Evolutionary conservation across 768 basidiomycete species (phyloP).

Genomic region (Kwoniella heveanensis): DNA sequence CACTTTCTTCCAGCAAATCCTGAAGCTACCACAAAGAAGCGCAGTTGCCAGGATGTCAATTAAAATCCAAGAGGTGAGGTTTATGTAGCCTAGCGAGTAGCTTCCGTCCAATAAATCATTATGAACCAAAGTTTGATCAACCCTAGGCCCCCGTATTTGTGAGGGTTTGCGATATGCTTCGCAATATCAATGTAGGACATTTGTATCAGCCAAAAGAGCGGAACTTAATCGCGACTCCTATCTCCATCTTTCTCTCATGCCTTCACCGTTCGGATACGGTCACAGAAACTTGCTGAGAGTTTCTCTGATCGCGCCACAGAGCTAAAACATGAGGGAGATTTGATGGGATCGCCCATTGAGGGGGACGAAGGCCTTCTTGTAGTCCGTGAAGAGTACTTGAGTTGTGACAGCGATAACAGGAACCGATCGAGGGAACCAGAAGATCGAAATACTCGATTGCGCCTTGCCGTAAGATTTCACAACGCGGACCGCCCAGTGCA

Average conservation of each 20-base stretch:
- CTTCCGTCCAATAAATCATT: conserved; percentile 73
- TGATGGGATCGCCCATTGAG: conserved; percentile 68
- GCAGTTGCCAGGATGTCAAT: no score
- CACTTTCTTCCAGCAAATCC: no score
- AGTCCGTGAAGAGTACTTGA: conserved; percentile 72
- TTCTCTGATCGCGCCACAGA: conserved; percentile 56
- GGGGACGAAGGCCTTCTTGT: conserved; percentile 87
- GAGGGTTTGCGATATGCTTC: background rate
- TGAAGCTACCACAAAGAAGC: no score
- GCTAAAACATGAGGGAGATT: conserved; percentile 42
- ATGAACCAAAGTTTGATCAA: conserved; percentile 82
- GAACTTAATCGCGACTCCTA: conserved; percentile 10
- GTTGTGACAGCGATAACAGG: no score
- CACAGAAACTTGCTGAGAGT: conserved; percentile 66
- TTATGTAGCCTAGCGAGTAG: conserved; percentile 88
- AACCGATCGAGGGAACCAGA: no score
- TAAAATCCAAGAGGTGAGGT: no score
- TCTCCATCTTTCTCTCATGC: conserved; percentile 6
- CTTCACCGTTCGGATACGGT: background rate
- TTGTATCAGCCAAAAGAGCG: conserved; percentile 85
- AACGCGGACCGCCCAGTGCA: no score
- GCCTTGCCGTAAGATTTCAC: no score
- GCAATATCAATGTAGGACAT: conserved; percentile 66
- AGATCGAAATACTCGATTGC: no score
- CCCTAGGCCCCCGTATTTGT: conserved; percentile 41